Evolutionary conservation across 495 filamentous ascomycete species (phyloP).

Genomic region (Xylaria castorea): DNA sequence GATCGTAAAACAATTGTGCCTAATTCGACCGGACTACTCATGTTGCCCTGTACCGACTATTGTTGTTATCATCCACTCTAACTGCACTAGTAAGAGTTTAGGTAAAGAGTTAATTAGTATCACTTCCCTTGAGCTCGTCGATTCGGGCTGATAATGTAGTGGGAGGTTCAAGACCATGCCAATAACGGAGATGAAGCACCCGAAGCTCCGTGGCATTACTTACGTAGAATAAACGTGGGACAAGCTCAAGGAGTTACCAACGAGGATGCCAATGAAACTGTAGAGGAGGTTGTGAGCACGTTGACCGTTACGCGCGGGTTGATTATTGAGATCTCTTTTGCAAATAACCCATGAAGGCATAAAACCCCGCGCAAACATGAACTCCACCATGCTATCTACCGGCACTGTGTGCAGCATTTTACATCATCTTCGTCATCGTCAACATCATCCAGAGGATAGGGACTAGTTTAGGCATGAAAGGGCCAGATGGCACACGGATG

Average conservation of each 20-base stretch:
- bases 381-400: background rate
- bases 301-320: background rate
- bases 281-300: background rate
- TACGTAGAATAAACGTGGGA: background rate
- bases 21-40: background rate
- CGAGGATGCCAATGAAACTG: background rate
- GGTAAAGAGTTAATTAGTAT: background rate
- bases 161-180: background rate
- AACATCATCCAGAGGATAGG: background rate
- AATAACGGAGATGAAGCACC: background rate
- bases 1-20: background rate
- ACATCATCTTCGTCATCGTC: background rate
- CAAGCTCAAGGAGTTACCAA: background rate
- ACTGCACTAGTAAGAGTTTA: background rate
- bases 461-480: background rate
- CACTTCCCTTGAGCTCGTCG: background rate
- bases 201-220: background rate
- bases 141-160: background rate
- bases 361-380: background rate
- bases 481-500: background rate
- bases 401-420: background rate
- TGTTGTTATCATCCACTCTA: constrained; percentile 1
- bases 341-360: background rate
- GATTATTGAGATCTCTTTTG: background rate
- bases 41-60: background rate